Conservation (phyloP, 2,329 filamentous ascomycete genomes). For the Nothophaeocryptopus gaeumannii region DNA sequence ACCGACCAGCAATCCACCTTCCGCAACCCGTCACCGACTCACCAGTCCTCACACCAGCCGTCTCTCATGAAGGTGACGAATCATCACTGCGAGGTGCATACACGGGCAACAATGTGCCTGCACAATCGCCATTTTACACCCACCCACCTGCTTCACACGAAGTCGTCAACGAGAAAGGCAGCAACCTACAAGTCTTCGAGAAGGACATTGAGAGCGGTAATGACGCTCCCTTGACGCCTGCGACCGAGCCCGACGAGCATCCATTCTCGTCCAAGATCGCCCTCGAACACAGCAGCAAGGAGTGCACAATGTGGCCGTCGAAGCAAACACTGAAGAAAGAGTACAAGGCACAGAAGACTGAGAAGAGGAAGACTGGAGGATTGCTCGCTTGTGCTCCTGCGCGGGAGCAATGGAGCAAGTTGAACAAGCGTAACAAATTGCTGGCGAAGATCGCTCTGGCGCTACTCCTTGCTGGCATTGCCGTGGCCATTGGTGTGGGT, state of each 20-base stretch:
- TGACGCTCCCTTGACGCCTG: slow-evolving; percentile 32
- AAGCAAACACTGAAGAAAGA: slow-evolving; percentile 47
- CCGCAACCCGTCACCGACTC: slow-evolving; percentile 34
- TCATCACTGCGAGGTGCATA: slow-evolving; percentile 33
- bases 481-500: slow-evolving; percentile 49
- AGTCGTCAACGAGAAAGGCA: slow-evolving; percentile 29
- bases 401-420: slow-evolving; percentile 35
- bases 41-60: slow-evolving; percentile 35
- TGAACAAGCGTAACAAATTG: slow-evolving; percentile 45
- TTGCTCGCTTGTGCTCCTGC: slow-evolving; percentile 33
- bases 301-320: slow-evolving; percentile 53
- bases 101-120: slow-evolving; percentile 34
- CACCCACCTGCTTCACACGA: slow-evolving; percentile 48
- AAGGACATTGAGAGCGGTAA: slow-evolving; percentile 40
- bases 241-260: slow-evolving; percentile 35
- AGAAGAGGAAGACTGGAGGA: slow-evolving; percentile 32
- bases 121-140: slow-evolving; percentile 49
- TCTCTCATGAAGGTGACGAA: slow-evolving; percentile 25
- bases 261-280: slow-evolving; percentile 40
- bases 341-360: slow-evolving; percentile 37
- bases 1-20: slow-evolving; percentile 23
- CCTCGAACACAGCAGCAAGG: slow-evolving; percentile 43
- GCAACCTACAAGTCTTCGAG: slow-evolving; percentile 29
- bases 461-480: slow-evolving; percentile 45
- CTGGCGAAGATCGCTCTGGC: slow-evolving; percentile 46